A percentile compares a stretch with the other conserved stretches of the same genome.
Conservation (phyloP, 345 rosid genomes). For the Erucastrum elatum region DNA sequence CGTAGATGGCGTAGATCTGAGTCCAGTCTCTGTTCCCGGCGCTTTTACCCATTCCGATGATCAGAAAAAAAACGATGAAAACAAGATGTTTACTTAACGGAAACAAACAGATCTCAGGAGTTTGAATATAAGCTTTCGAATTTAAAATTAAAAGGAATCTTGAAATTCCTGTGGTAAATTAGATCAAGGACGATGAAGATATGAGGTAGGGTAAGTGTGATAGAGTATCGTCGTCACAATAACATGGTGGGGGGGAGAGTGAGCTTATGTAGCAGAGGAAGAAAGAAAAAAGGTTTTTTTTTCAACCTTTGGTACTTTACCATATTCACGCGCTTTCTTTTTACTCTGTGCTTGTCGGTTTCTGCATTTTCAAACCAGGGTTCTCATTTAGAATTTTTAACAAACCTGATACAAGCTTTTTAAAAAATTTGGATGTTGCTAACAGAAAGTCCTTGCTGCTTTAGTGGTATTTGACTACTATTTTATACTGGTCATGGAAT, state of each 20-base stretch:
- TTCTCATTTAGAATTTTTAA: background rate
- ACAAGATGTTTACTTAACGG: conserved; percentile 6
- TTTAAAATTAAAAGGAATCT: background rate
- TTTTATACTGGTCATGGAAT: no score
- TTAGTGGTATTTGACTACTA: no score
- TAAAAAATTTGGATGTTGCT: conserved; percentile 13
- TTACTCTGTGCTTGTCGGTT: conserved; percentile 37
- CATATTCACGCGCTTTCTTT: conserved; percentile 39
- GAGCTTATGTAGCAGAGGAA: conserved; percentile 18
- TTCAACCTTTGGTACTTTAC: background rate
- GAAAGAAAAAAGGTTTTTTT: background rate
- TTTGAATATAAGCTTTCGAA: background rate
- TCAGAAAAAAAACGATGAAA: background rate
- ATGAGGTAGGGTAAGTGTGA: conserved; percentile 6
- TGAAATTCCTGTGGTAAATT: background rate
- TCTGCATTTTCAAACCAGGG: conserved; percentile 33
- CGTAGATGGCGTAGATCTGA: conserved; percentile 96
- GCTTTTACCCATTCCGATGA: conserved; percentile 44
- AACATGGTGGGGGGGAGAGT: conserved; percentile 30
- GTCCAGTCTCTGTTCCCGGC: conserved; percentile 63
- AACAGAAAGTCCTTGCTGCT: background rate
- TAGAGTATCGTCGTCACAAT: conserved; percentile 21
- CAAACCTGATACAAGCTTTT: background rate
- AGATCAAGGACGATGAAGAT: background rate
- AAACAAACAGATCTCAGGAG: conserved; percentile 16